Evolutionary conservation across 441 rosid species (phyloP).

Genomic region (Daphne laureola): DNA sequence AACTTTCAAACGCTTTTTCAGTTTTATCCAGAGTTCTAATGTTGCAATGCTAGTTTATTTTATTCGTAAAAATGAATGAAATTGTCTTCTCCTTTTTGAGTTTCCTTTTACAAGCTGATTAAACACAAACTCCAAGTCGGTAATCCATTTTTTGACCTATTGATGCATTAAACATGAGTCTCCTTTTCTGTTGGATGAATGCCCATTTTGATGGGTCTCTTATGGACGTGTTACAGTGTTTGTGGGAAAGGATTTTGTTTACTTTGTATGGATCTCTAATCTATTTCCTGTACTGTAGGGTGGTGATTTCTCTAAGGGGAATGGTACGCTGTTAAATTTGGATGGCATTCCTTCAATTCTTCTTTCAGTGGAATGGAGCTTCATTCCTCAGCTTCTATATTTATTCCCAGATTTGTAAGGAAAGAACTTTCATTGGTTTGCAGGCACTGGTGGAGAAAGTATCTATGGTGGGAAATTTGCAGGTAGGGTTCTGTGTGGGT

Average conservation of each 20-base stretch:
- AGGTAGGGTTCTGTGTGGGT: conserved; percentile 33
- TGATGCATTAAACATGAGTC: neutral
- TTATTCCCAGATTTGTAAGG: conserved; percentile 46
- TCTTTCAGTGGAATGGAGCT: conserved; percentile 23
- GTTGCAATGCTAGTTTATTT: too few relatives aligned
- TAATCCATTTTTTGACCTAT: too few relatives aligned
- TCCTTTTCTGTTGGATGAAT: neutral
- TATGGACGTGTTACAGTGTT: neutral
- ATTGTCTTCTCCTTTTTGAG: too few relatives aligned
- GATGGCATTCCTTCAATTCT: conserved; percentile 9
- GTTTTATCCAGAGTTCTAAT: too few relatives aligned
- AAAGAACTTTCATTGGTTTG: conserved; percentile 55
- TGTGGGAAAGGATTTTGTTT: neutral
- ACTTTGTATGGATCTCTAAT: neutral
- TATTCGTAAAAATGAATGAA: too few relatives aligned
- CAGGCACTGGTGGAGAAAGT: conserved; percentile 99
- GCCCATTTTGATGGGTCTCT: neutral
- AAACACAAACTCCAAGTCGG: too few relatives aligned
- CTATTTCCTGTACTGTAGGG: conserved; percentile 46
- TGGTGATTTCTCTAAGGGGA: conserved; percentile 93
- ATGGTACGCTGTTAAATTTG: conserved; percentile 55
- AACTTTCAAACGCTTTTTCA: too few relatives aligned
- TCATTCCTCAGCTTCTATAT: conserved; percentile 32
- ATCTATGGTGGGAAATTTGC: conserved; percentile 93
- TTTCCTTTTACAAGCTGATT: too few relatives aligned